Conservation (phyloP, 208 protist species). For the Acanthamoeba lenticulata region DNA sequence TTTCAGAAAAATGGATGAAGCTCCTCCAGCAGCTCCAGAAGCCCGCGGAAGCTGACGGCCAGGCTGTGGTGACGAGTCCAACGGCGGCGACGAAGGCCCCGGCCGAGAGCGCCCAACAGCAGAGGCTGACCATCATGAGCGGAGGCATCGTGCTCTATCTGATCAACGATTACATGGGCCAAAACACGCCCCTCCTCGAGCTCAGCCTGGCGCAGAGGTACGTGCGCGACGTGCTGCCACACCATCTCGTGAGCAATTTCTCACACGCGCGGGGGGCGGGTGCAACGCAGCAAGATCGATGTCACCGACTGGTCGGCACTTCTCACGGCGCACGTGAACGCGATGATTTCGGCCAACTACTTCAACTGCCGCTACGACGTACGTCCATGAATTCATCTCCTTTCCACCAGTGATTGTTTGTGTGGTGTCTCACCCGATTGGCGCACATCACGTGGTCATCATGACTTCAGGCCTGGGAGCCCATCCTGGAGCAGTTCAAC, state of each 20-base stretch:
- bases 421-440: no score
- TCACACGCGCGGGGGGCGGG: no score
- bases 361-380: slow-evolving; percentile 37
- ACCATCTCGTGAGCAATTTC: not conserved
- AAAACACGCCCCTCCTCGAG: slow-evolving; percentile 56
- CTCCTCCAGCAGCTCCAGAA: slow-evolving; percentile 38
- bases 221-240: not conserved
- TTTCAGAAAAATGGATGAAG: not conserved
- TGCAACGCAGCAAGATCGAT: not conserved
- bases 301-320: not conserved
- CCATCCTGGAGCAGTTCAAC: slow-evolving; percentile 34
- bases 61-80: not conserved
- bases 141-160: slow-evolving; percentile 46
- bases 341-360: slow-evolving; percentile 31
- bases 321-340: slow-evolving; percentile 4
- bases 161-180: slow-evolving; percentile 65
- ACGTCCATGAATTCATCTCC: no score
- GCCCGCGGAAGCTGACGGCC: not conserved
- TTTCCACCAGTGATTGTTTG: no score
- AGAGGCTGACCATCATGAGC: slow-evolving; percentile 30
- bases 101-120: not conserved
- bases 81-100: not conserved
- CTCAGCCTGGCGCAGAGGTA: slow-evolving; percentile 47
- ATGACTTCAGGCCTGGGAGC: not conserved
- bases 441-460: not conserved